Evolutionary conservation across 1,284 basidiomycete genomes (phyloP), one percentile per base, ranked within the genome.

Genomic region (Schizophyllum commune): DNA sequence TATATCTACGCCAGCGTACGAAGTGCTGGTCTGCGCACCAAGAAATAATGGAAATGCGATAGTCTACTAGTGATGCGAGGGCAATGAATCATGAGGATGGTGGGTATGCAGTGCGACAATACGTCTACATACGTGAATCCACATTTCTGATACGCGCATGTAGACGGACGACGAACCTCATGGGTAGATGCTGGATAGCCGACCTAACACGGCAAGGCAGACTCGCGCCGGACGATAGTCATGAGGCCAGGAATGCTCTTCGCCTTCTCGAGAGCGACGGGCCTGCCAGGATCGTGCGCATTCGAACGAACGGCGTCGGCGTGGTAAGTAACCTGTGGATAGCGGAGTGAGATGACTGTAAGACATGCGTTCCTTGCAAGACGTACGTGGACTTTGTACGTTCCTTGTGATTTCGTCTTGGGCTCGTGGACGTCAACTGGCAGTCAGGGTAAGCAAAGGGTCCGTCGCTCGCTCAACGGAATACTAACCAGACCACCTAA

Each of bases 181-280:
- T 3, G 27, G 27, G 27, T 27, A 27, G 27, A 27, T 27, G 27
- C 27, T 27, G 27, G 9, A 47, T 47, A 8, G 17, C 13, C 3
- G 39, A 9, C 39, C 9, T 17, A 13, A 47, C 39, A 13, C 17
- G 39, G 39, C 39, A 17, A 8, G 3, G 39, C 39, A 47, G 39
- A 13, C 17, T 55, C 53, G 53, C 27, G 53, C 19, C 27, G 53
- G 53, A 81, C 56, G 66, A 86, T 79, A 32, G 83, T 85, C 85
- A 87, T 87, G 17, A 86, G 73, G n/a, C 85, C 85, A 2, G 83
- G 82, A 4, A 86, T 74, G 60, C 77, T 75, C 61, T 71, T 75
- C 33, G 77, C 79, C 62, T 77, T 74, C 58, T 84, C 80, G 58
- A 85, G 65, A 2, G 80, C 80, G 8, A 86, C 79, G 3, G 84